Conservation (phyloP, 331 rosid species). For the Erythrophleum ivorense region DNA sequence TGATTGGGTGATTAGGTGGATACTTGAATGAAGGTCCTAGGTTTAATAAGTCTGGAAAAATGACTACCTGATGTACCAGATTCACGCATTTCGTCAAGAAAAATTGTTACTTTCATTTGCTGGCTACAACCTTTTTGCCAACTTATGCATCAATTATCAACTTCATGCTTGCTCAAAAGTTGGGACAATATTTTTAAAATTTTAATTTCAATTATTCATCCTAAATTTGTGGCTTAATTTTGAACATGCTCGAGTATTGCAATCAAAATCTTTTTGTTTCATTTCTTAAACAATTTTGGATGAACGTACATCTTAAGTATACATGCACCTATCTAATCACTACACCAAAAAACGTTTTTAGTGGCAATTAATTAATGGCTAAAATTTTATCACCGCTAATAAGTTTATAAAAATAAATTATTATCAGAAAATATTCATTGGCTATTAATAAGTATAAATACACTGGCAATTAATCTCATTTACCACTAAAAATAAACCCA, state of each 20-base stretch:
- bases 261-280: slow-evolving; percentile 1
- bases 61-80: background rate
- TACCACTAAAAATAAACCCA: too few relatives aligned
- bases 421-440: too few relatives aligned
- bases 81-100: background rate
- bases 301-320: background rate
- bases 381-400: too few relatives aligned
- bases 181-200: background rate
- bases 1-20: background rate
- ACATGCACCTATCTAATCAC: too few relatives aligned
- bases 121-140: background rate
- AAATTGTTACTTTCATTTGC: background rate
- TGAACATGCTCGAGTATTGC: background rate
- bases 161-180: background rate
- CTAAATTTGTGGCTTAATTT: background rate
- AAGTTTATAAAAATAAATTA: too few relatives aligned
- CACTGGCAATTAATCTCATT: too few relatives aligned
- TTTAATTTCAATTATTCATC: background rate
- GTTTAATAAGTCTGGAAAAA: background rate
- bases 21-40: background rate
- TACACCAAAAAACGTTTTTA: too few relatives aligned
- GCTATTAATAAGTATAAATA: too few relatives aligned
- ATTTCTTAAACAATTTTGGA: background rate
- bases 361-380: too few relatives aligned
- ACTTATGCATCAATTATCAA: background rate